A percentile compares a stretch with the other conserved stretches of the same genome.
phyloP scores from a whole-genome alignment of 148 eudicot genomes.

The Silene uniflora region DNA sequence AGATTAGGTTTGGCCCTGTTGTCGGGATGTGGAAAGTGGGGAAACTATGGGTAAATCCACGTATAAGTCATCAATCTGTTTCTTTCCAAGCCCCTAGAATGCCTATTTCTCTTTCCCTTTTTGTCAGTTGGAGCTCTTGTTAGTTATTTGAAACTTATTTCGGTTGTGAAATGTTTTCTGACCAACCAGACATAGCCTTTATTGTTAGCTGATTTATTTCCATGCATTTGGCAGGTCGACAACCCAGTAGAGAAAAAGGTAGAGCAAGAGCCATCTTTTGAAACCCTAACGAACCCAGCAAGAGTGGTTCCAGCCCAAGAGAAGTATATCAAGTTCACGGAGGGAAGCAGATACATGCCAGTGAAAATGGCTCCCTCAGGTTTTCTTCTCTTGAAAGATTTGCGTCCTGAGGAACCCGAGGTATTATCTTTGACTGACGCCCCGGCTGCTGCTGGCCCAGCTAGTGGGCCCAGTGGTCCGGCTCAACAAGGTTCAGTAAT shows the following conservation, averaged over 20 bases:
- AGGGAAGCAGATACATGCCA: slow-evolving; percentile 84
- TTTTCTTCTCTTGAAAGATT: slow-evolving; percentile 74
- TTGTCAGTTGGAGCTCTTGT: neutral
- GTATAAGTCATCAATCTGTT: no score
- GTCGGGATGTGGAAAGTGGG: no score
- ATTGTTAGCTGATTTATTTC: neutral
- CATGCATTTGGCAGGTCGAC: slow-evolving; percentile 10
- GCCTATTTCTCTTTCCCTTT: no score
- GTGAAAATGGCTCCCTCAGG: slow-evolving; percentile 80
- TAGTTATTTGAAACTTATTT: neutral
- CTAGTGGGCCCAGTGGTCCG: slow-evolving; percentile 45
- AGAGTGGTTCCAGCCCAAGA: slow-evolving; percentile 92
- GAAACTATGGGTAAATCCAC: no score
- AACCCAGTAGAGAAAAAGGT: neutral
- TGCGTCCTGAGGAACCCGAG: slow-evolving; percentile 78
- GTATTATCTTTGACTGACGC: slow-evolving; percentile 72
- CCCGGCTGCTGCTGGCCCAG: slow-evolving; percentile 49
- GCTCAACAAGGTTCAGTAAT: slow-evolving; percentile 61
- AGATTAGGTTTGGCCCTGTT: no score
- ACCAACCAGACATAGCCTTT: neutral
- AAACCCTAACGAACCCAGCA: slow-evolving; percentile 80
- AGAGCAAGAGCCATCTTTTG: neutral
- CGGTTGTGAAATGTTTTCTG: neutral
- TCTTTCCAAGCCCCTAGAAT: no score
- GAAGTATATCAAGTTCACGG: slow-evolving; percentile 72